phyloP scores from a whole-genome alignment of 2,329 filamentous ascomycete genomes.

The Neurospora crassa region DNA sequence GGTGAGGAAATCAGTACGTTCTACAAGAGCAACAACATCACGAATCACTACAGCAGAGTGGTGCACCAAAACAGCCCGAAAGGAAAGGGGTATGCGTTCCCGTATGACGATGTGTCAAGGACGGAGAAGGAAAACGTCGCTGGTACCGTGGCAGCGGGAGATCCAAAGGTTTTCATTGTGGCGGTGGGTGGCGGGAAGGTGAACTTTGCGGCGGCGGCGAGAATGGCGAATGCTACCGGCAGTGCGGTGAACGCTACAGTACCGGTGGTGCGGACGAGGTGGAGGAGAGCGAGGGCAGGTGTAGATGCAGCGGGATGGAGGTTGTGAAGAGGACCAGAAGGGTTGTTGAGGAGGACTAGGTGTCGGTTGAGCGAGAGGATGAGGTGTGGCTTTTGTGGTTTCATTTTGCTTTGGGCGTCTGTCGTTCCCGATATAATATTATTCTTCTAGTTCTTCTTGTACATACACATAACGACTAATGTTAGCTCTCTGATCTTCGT shows the following conservation, averaged over 20 bases:
- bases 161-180: slow-evolving; percentile 46
- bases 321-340: neutral
- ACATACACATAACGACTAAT: neutral
- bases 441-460: neutral
- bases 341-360: neutral
- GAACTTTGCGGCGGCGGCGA: slow-evolving; percentile 44
- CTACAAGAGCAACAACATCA: slow-evolving; percentile 39
- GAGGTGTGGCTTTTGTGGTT: neutral
- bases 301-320: neutral
- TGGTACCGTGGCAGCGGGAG: slow-evolving; percentile 49
- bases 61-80: slow-evolving; percentile 52
- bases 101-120: slow-evolving; percentile 59
- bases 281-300: neutral
- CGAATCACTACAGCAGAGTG: slow-evolving; percentile 59
- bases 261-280: neutral
- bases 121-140: slow-evolving; percentile 48
- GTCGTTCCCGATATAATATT: neutral
- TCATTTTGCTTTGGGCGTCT: neutral
- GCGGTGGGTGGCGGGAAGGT: slow-evolving; percentile 55
- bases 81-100: slow-evolving; percentile 58
- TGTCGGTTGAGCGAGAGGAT: neutral
- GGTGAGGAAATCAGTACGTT: slow-evolving; percentile 38
- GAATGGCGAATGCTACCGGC: no score
- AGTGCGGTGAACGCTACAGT: neutral
- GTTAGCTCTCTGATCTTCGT: neutral